These are phyloP conservation scores for Solioccasus polychromus DNA, from an alignment of 768 basidiomycete species.

Conservation along the genomic window DNA sequence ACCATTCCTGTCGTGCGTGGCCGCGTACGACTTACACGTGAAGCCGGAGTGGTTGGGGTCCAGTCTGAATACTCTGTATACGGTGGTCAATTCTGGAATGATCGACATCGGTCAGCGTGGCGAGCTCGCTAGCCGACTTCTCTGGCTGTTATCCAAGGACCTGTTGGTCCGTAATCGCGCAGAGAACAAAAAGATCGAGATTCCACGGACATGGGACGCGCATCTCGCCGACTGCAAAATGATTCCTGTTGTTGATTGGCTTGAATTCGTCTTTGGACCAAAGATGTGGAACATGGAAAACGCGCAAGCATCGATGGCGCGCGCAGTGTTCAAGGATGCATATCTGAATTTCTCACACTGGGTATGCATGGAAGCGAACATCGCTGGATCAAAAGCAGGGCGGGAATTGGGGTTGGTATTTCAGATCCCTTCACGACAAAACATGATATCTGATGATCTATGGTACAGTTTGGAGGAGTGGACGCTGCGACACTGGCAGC, in stretches of 20 bases:
- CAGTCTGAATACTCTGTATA: neutral
- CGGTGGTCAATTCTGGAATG: neutral
- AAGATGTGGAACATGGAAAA: neutral
- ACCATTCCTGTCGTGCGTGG: constrained; percentile 5
- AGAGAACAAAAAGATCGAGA: neutral
- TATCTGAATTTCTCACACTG: constrained; percentile 5
- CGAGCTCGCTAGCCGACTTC: neutral
- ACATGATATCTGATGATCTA: neutral
- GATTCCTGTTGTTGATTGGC: neutral
- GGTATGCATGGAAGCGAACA: neutral
- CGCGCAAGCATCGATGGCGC: neutral
- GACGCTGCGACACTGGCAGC: constrained; percentile 7
- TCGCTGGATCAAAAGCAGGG: neutral
- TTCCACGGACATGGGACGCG: neutral
- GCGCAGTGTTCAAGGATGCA: neutral
- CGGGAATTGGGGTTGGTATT: neutral
- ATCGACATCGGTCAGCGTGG: neutral
- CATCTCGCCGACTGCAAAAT: constrained; percentile 2
- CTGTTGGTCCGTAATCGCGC: neutral
- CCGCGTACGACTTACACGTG: neutral
- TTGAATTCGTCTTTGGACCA: constrained; percentile 3
- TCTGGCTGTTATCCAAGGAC: constrained; percentile 5
- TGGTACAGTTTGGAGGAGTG: neutral
- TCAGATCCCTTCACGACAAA: too few relatives aligned
- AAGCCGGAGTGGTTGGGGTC: too few relatives aligned